phyloP scores from a whole-genome alignment of 73 alveolate species.

The Paramecium sonneborni region DNA sequence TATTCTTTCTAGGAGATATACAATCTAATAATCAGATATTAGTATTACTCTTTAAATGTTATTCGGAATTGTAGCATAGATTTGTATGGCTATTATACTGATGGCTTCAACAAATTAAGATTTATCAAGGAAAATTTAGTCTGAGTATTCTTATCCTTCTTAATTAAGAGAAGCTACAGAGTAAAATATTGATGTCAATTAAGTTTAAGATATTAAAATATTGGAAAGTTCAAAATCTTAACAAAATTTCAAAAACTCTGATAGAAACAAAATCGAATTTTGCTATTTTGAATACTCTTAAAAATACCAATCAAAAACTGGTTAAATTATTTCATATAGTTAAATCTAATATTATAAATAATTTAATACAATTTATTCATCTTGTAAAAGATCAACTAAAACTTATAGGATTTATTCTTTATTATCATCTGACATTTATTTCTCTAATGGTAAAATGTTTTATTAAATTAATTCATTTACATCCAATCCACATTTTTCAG shows the following conservation, averaged over 20 bases:
- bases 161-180: constrained; percentile 19
- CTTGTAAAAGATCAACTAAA: background rate
- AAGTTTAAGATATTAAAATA: background rate
- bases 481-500: constrained; percentile 20
- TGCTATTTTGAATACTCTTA: background rate
- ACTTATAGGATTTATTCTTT: background rate
- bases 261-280: background rate
- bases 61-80: background rate
- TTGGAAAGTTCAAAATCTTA: constrained; percentile 6
- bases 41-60: constrained; percentile 10
- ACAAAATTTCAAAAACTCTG: constrained; percentile 4
- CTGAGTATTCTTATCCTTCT: constrained; percentile 1
- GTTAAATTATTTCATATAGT: background rate
- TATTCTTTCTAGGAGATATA: constrained; percentile 16
- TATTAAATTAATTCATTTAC: background rate
- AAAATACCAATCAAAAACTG: constrained; percentile 26
- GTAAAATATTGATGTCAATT: background rate
- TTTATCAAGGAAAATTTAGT: background rate
- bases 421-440: constrained; percentile 33
- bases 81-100: constrained; percentile 2
- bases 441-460: background rate
- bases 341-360: background rate
- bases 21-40: constrained; percentile 4
- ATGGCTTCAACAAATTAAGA: constrained; percentile 38
- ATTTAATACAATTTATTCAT: constrained; percentile 21